Conservation (phyloP, 176 grass and related monocot species). For the Panicum miliaceum region DNA sequence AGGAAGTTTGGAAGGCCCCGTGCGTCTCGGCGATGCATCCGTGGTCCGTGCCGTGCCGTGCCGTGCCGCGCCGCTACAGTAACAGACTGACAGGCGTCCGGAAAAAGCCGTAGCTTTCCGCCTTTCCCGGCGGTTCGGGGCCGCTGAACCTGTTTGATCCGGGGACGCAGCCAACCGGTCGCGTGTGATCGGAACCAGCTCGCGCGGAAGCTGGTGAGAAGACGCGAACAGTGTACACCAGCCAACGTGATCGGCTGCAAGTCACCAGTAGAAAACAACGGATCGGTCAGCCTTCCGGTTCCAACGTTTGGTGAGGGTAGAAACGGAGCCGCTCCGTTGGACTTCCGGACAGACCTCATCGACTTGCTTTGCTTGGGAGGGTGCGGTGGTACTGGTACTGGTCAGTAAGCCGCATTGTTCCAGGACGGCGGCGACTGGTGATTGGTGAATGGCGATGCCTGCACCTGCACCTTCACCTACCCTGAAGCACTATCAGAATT, state of each 20-base stretch:
- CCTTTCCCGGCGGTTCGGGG: no score
- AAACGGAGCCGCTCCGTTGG: neutral
- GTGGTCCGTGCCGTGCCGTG: neutral
- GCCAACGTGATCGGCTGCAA: no score
- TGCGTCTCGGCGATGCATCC: neutral
- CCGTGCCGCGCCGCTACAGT: neutral
- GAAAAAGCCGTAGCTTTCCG: no score
- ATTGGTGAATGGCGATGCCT: neutral
- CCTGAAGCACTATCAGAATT: neutral
- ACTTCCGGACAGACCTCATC: neutral
- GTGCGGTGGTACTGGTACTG: no score
- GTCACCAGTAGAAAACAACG: neutral
- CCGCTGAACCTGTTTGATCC: no score
- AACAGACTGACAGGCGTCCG: no score
- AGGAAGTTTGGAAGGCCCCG: no score
- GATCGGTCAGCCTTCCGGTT: neutral
- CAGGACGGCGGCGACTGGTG: neutral
- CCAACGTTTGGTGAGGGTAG: conserved; percentile 13
- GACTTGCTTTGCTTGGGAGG: neutral
- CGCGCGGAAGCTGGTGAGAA: no score
- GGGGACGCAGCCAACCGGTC: no score
- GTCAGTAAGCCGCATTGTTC: neutral
- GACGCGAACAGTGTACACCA: no score
- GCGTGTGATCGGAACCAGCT: no score
- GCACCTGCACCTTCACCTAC: conserved; percentile 32